A percentile compares a stretch with the other conserved stretches of the same genome.
These are phyloP conservation scores for Penicillium palitans DNA, from an alignment of 2,329 filamentous ascomycete species.

Conservation along the genomic window DNA sequence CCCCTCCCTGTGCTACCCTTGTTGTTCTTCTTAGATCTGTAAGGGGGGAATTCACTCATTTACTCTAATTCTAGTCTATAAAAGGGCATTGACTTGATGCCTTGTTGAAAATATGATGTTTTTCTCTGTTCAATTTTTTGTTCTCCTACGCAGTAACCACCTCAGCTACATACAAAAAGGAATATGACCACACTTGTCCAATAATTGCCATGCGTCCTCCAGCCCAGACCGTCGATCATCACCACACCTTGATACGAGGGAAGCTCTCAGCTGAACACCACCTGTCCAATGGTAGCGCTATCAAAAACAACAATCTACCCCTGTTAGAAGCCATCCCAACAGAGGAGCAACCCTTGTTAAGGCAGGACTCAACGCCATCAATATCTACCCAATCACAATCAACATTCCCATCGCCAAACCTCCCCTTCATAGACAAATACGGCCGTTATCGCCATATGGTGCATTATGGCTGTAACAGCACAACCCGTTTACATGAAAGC, in stretches of 20 bases:
- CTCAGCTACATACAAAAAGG: background rate
- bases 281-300: slow-evolving; percentile 10
- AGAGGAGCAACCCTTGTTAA: slow-evolving; percentile 20
- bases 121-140: background rate
- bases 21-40: background rate
- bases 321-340: slow-evolving; percentile 17
- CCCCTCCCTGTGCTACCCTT: background rate
- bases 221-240: slow-evolving; percentile 6
- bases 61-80: background rate
- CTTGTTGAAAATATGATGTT: background rate
- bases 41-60: background rate
- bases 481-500: slow-evolving; percentile 25
- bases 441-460: slow-evolving; percentile 30
- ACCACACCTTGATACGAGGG: slow-evolving; percentile 14
- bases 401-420: background rate
- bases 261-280: slow-evolving; percentile 9
- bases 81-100: background rate
- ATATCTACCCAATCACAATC: background rate
- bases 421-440: slow-evolving; percentile 25
- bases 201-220: slow-evolving; percentile 12
- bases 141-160: background rate
- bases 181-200: slow-evolving; percentile 7
- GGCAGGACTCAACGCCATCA: slow-evolving; percentile 1
- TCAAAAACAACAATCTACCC: slow-evolving; percentile 1
- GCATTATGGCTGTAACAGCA: slow-evolving; percentile 31